phyloP scores from a whole-genome alignment of 2,329 filamentous ascomycete genomes.

The Fusarium sp. region DNA sequence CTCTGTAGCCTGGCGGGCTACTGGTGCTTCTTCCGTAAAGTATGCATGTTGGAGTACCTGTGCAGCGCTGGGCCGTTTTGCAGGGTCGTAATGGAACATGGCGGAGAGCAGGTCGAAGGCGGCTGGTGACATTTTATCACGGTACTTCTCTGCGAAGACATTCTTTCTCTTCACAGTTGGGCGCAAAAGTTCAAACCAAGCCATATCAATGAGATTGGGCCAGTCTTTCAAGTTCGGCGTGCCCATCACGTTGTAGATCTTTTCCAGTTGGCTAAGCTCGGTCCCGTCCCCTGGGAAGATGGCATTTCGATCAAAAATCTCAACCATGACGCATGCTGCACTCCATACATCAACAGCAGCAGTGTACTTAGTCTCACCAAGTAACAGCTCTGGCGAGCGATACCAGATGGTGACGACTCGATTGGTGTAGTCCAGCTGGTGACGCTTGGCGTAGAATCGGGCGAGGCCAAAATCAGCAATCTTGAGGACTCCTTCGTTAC shows the following conservation, averaged over 20 bases:
- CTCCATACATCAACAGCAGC: conserved; percentile 96
- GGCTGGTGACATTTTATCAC: conserved; percentile 76
- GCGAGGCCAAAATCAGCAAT: conserved; percentile 96
- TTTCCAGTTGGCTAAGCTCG: conserved; percentile 95
- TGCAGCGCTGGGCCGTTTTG: conserved; percentile 80
- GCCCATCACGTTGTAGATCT: conserved; percentile 92
- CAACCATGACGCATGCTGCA: conserved; percentile 93
- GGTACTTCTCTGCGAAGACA: conserved; percentile 84
- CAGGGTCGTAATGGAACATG: conserved; percentile 92
- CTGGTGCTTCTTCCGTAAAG: conserved; percentile 83
- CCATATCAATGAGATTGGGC: conserved; percentile 91
- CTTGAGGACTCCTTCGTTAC: conserved; percentile 87
- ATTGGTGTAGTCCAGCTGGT: conserved; percentile 95
- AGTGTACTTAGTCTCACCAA: conserved; percentile 90
- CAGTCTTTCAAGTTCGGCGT: conserved; percentile 86
- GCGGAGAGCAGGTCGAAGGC: conserved; percentile 82
- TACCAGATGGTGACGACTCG: conserved; percentile 99
- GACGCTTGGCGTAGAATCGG: conserved; percentile 92
- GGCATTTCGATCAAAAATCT: conserved; percentile 92
- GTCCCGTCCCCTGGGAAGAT: conserved; percentile 95
- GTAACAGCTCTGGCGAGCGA: conserved; percentile 77
- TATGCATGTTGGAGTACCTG: conserved; percentile 88
- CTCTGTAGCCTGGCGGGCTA: conserved; percentile 80
- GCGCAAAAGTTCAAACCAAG: conserved; percentile 93
- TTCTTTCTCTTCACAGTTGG: conserved; percentile 77